Conservation (phyloP, 2,329 filamentous ascomycete species). For the Fusarium solani-melongenae region DNA sequence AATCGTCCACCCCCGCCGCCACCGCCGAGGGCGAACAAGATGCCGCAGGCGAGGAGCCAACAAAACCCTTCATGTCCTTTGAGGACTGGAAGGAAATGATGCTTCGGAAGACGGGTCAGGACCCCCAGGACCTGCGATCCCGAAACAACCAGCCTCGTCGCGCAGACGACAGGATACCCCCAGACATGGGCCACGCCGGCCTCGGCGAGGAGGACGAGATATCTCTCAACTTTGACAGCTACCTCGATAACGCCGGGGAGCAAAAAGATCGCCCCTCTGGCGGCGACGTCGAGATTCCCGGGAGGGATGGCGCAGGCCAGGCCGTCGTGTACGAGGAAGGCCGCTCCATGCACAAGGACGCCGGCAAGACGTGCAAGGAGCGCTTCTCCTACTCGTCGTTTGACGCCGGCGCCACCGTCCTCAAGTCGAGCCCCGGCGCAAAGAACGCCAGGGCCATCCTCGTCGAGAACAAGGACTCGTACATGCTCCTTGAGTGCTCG, state of each 20-base stretch:
- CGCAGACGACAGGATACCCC: constrained; percentile 60
- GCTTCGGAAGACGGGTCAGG: constrained; percentile 84
- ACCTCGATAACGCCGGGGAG: constrained; percentile 37
- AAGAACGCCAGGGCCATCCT: constrained; percentile 91
- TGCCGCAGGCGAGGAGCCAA: constrained; percentile 35
- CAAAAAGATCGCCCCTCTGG: constrained; percentile 7
- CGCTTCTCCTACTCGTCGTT: constrained; percentile 98
- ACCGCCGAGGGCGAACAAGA: constrained; percentile 24
- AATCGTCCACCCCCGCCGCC: constrained; percentile 4
- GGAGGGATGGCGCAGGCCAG: constrained; percentile 47
- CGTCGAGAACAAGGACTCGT: constrained; percentile 97
- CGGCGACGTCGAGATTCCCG: not conserved
- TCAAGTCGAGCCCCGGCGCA: constrained; percentile 88
- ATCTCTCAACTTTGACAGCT: constrained; percentile 62
- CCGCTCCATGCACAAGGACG: constrained; percentile 75
- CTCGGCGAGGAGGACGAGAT: constrained; percentile 92
- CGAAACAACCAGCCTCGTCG: constrained; percentile 65
- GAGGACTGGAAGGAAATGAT: constrained; percentile 99
- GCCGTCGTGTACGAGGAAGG: constrained; percentile 54
- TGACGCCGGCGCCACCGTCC: constrained; percentile 91
- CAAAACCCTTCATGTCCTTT: constrained; percentile 84
- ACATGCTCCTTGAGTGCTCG: constrained; percentile 94
- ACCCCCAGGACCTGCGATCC: constrained; percentile 72
- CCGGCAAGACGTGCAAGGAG: constrained; percentile 97
- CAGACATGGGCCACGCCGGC: constrained; percentile 78